phyloP scores from a whole-genome alignment of 2,329 filamentous ascomycete genomes.

The Zymoseptoria ardabiliae region DNA sequence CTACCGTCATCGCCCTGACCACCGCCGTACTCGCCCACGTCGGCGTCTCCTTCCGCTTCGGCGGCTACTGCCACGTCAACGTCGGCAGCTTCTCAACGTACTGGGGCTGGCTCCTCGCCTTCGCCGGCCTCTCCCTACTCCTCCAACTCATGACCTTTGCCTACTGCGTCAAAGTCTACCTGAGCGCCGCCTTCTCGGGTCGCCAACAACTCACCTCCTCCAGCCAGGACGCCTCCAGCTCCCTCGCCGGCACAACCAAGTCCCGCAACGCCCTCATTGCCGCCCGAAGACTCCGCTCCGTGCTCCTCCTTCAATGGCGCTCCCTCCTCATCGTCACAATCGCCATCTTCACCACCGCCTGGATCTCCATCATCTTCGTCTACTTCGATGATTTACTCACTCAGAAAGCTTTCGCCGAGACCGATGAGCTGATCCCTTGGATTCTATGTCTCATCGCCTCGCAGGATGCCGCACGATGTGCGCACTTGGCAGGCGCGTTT shows the following conservation, averaged over 20 bases:
- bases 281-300: slow-evolving; percentile 65
- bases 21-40: slow-evolving; percentile 38
- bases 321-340: slow-evolving; percentile 72
- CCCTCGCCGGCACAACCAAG: slow-evolving; percentile 14
- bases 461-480: slow-evolving; percentile 15
- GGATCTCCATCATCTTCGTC: slow-evolving; percentile 22
- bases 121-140: slow-evolving; percentile 27
- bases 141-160: slow-evolving; percentile 30
- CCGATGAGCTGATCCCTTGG: slow-evolving; percentile 20
- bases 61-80: slow-evolving; percentile 85
- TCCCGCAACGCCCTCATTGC: slow-evolving; percentile 50
- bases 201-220: slow-evolving; percentile 14
- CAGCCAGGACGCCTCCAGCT: slow-evolving; percentile 6
- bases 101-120: slow-evolving; percentile 34
- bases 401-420: slow-evolving; percentile 14
- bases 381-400: slow-evolving; percentile 17
- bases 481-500: slow-evolving; percentile 12
- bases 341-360: slow-evolving; percentile 48
- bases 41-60: slow-evolving; percentile 53
- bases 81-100: slow-evolving; percentile 32
- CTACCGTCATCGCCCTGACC: slow-evolving; percentile 27
- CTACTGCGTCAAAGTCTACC: slow-evolving; percentile 32
- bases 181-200: slow-evolving; percentile 14
- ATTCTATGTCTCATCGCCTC: slow-evolving; percentile 20
- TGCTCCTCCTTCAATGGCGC: slow-evolving; percentile 76